Evolutionary conservation across 495 filamentous ascomycete genomes (phyloP).

Genomic region (Annulohypoxylon stygium): DNA sequence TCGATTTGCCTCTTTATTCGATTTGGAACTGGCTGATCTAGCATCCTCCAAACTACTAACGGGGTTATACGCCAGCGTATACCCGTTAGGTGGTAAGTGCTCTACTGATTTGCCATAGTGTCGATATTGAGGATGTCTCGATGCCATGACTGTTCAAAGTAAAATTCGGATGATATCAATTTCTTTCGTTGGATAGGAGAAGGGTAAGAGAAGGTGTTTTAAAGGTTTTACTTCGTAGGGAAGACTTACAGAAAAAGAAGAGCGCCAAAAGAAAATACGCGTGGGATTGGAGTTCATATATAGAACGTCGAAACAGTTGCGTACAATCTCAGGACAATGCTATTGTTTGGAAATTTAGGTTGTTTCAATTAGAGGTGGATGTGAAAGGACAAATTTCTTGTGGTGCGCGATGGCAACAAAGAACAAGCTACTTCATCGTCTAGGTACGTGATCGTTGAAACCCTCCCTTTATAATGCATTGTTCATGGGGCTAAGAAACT

Average conservation of each 20-base stretch:
- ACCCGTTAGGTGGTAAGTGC: conserved; percentile 13
- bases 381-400: neutral
- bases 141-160: conserved; percentile 25
- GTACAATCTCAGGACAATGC: neutral
- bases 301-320: neutral
- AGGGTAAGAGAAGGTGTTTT: neutral
- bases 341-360: neutral
- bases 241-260: neutral
- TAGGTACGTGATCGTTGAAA: neutral
- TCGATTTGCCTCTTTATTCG: conserved; percentile 9
- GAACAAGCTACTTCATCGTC: neutral
- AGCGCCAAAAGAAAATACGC: neutral
- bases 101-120: neutral
- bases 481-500: conserved; percentile 4
- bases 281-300: neutral
- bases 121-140: conserved; percentile 21
- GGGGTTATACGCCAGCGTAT: conserved; percentile 41
- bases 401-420: neutral
- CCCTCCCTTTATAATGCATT: conserved; percentile 29
- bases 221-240: neutral
- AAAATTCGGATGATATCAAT: neutral
- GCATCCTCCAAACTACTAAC: neutral
- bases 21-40: neutral
- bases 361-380: neutral
- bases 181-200: neutral